Evolutionary conservation across 1,284 basidiomycete genomes (phyloP).

Genomic region (Sanghuangporus weigelae): DNA sequence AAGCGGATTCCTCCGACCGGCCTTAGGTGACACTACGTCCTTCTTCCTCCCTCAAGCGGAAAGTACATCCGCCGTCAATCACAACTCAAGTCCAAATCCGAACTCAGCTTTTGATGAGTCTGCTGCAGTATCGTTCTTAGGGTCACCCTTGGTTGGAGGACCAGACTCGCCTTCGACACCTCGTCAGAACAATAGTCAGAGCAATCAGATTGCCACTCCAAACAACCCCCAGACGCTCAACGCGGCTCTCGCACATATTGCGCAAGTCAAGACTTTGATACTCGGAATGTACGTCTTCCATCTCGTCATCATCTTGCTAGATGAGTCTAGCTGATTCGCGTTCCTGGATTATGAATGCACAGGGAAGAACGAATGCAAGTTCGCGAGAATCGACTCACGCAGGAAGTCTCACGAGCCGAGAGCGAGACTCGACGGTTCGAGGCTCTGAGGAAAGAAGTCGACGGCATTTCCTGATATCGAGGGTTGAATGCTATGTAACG

Average conservation of each 20-base stretch:
- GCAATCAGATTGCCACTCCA: not conserved
- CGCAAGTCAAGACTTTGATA: constrained; percentile 63
- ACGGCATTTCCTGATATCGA: not conserved
- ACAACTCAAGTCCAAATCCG: not conserved
- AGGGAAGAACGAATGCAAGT: constrained; percentile 58
- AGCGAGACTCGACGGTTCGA: constrained; percentile 50
- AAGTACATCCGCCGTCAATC: constrained; percentile 2
- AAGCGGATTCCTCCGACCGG: constrained; percentile 6
- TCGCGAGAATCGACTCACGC: constrained; percentile 56
- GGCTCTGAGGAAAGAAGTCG: constrained; percentile 34
- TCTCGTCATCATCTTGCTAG: not conserved
- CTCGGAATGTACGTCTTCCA: constrained; percentile 48
- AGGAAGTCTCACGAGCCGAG: constrained; percentile 58
- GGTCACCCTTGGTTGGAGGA: not conserved
- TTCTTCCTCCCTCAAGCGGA: constrained; percentile 17
- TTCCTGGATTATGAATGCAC: not conserved
- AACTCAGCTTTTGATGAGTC: constrained; percentile 7
- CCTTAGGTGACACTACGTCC: constrained; percentile 8
- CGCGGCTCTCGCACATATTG: constrained; percentile 52
- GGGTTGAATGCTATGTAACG: not conserved
- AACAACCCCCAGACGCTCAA: constrained; percentile 21
- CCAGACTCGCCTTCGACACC: constrained; percentile 18
- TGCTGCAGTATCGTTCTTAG: not conserved
- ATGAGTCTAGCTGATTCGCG: not conserved
- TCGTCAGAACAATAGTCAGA: constrained; percentile 19